phyloP scores from a whole-genome alignment of 345 rosid species.

The Syzygium aqueum region DNA sequence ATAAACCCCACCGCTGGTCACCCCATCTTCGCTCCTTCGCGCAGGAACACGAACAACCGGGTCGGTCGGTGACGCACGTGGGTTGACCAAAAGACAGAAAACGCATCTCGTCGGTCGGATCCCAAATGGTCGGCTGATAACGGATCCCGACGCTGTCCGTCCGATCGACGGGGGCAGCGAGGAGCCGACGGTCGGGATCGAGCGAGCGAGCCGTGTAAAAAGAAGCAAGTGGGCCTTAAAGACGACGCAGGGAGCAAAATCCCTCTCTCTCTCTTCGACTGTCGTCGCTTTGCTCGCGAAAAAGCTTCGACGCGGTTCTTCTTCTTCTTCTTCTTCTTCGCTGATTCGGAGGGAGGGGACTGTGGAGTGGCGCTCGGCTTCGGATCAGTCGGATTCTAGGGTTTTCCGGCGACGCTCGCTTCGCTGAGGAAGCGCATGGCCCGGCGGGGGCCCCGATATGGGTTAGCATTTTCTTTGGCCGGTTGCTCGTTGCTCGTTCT shows the following conservation, averaged over 20 bases:
- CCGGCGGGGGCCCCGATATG: neutral
- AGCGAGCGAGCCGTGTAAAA: neutral
- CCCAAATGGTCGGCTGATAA: neutral
- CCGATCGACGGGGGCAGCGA: neutral
- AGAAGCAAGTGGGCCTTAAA: neutral
- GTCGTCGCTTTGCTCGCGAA: neutral
- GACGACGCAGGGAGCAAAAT: neutral
- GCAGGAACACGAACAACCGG: neutral
- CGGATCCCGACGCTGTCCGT: neutral
- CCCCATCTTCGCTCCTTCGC: neutral
- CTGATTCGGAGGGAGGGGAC: neutral
- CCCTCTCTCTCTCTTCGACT: neutral
- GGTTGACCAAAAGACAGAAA: neutral
- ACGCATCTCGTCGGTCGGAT: conserved; percentile 3
- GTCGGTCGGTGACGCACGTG: neutral
- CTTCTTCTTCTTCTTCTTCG: neutral
- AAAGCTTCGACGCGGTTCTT: neutral
- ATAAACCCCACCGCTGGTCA: neutral
- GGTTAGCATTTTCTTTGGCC: neutral
- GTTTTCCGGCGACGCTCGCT: neutral
- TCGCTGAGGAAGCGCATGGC: neutral
- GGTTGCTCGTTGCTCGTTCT: neutral
- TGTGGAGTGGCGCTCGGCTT: neutral
- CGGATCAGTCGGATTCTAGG: neutral
- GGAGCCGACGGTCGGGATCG: conserved; percentile 4